A percentile compares a stretch with the other conserved stretches of the same genome.
Conservation (phyloP, 2,329 filamentous ascomycete species). For the Pseudogymnoascus sp. region DNA sequence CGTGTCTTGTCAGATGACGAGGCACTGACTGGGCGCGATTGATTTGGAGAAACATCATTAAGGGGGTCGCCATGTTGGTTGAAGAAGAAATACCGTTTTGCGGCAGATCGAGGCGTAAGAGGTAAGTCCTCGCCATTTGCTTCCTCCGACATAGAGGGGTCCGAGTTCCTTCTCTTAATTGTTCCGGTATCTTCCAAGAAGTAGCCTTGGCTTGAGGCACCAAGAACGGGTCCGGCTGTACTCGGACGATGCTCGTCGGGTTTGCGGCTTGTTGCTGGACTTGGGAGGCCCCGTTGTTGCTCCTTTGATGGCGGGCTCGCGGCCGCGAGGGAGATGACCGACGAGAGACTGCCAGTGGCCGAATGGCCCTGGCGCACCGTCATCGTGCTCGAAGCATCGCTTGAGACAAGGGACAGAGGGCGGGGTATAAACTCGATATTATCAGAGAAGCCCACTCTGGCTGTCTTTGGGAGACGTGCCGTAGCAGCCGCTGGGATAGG, state of each 20-base stretch:
- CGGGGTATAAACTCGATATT: constrained; percentile 76
- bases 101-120: constrained; percentile 44
- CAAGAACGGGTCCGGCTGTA: constrained; percentile 64
- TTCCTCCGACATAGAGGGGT: neutral
- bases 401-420: constrained; percentile 76
- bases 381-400: constrained; percentile 71
- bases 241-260: constrained; percentile 52
- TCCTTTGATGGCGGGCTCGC: constrained; percentile 33
- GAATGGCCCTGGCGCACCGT: constrained; percentile 63
- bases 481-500: constrained; percentile 11
- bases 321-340: constrained; percentile 59
- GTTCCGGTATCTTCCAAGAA: neutral
- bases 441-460: constrained; percentile 76
- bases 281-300: constrained; percentile 32
- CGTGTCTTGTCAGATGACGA: constrained; percentile 34
- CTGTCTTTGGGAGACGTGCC: constrained; percentile 37
- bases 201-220: constrained; percentile 28
- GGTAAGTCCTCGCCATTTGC: neutral
- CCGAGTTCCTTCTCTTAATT: constrained; percentile 1
- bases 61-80: constrained; percentile 46
- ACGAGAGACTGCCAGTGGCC: constrained; percentile 73
- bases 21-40: constrained; percentile 37
- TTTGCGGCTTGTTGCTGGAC: constrained; percentile 34
- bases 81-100: constrained; percentile 57
- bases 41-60: constrained; percentile 40